Conservation (phyloP, 1,284 basidiomycete genomes). For the Limonomyces culmigenus region DNA sequence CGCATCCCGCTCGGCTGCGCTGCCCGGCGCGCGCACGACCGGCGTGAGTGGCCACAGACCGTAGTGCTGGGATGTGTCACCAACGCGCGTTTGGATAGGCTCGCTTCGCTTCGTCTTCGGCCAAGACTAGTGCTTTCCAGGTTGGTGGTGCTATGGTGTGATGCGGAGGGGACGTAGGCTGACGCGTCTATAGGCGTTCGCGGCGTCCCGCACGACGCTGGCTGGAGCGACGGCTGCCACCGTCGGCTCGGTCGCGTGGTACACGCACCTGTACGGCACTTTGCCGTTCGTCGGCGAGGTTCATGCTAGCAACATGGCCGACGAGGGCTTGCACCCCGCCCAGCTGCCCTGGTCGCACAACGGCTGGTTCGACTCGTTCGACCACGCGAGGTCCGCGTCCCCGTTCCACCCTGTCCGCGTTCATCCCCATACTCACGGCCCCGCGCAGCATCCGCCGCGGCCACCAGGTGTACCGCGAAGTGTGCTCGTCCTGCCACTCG, state of each 20-base stretch:
- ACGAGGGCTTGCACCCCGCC: constrained; percentile 89
- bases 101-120: constrained; percentile 46
- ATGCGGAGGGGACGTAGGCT: neutral
- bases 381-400: constrained; percentile 69
- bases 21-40: neutral
- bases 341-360: constrained; percentile 86
- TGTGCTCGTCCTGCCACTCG: constrained; percentile 97
- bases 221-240: constrained; percentile 66
- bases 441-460: constrained; percentile 80
- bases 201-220: constrained; percentile 67
- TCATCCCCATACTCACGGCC: constrained; percentile 4
- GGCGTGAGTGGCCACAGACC: neutral
- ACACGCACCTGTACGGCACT: constrained; percentile 85
- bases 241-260: constrained; percentile 87
- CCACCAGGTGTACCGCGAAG: constrained; percentile 98
- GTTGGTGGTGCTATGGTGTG: constrained; percentile 18
- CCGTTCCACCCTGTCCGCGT: constrained; percentile 2
- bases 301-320: constrained; percentile 79
- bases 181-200: constrained; percentile 18
- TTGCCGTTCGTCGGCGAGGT: constrained; percentile 79
- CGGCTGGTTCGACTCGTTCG: constrained; percentile 81
- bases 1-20: neutral
- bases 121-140: constrained; percentile 40
- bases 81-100: constrained; percentile 21
- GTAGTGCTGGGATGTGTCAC: constrained; percentile 4